Base-by-base conservation (phyloP, 805 yeast species). In the Lachancea thermotolerans region DNA sequence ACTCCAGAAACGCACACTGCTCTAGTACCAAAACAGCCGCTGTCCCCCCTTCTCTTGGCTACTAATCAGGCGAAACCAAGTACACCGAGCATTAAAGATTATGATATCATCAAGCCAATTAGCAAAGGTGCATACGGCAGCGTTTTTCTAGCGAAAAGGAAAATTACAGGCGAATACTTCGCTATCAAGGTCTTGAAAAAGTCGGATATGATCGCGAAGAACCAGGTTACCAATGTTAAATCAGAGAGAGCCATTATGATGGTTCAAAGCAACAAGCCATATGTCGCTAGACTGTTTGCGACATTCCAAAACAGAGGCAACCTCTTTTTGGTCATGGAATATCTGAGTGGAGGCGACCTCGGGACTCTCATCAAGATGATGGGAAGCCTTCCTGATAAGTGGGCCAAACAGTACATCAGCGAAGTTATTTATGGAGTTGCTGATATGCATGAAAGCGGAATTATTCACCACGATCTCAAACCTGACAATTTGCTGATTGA, bases 61-160 rank as follows among this genome's bases (percentile, higher is more conserved):
- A 75, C 80, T 10, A 73, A 83, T 1, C 74, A 81, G 4, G 49
- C 74, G 0, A 65, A 68, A 30, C 77, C 78, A 49, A 74, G 85
- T 0, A 58, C 74, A 0, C 93, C 95, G 0, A 81, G 87, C 2
- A 88, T 91, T 28, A 77, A 75, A 48, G 98, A 95, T 62, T 93
- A 89, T 64, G 96, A 88, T 55, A 78, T 93, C 28, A 70, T 93
- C 45, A 88, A 89, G 60, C 96, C 99, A 0, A 88, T 93, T 42
- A 87, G 96, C 57, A 86, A 88, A 58, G 99, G 99, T 35, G 99
- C 99, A 0, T 93, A 90, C 71, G 99, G 99, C 0, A 84, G 95
- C 32, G 99, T 93, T 2, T 93, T 81, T 63, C 71, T 93, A 8
- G 90, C 96, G 0, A 79, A 82, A 52, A 76, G 93, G 57, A 82